These are phyloP conservation scores for Suillus alpinus DNA, from an alignment of 768 basidiomycete genomes.

Conservation along the genomic window DNA sequence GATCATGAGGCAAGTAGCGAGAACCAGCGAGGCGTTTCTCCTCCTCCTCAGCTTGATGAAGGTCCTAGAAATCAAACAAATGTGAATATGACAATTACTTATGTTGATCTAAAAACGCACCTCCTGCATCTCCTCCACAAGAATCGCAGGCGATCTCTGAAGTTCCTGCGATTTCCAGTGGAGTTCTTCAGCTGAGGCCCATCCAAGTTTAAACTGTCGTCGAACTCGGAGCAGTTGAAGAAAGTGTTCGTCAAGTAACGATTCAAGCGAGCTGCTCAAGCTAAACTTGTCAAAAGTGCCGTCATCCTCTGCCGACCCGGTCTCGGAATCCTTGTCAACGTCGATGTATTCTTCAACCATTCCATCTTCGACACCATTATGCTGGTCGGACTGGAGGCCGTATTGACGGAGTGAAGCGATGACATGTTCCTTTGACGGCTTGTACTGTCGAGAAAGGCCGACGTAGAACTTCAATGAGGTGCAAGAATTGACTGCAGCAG, in stretches of 20 bases:
- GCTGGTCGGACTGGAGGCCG: slow-evolving; percentile 42
- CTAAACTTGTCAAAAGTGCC: slow-evolving; percentile 58
- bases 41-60: slow-evolving; percentile 39
- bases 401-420: slow-evolving; percentile 48
- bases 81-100: background rate
- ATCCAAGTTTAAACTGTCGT: slow-evolving; percentile 52
- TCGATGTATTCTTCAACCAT: background rate
- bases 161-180: slow-evolving; percentile 42
- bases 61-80: slow-evolving; percentile 7
- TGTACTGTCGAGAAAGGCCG: slow-evolving; percentile 58
- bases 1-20: slow-evolving; percentile 55
- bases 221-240: slow-evolving; percentile 52
- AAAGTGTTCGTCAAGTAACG: slow-evolving; percentile 56
- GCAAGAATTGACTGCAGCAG: slow-evolving; percentile 33
- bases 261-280: slow-evolving; percentile 61
- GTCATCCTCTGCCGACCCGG: slow-evolving; percentile 32
- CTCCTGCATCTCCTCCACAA: slow-evolving; percentile 32
- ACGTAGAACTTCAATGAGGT: slow-evolving; percentile 53
- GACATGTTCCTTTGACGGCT: slow-evolving; percentile 52
- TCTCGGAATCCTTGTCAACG: slow-evolving; percentile 4
- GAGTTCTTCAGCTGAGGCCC: slow-evolving; percentile 67
- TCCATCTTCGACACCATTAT: slow-evolving; percentile 26
- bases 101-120: slow-evolving; percentile 20
- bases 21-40: slow-evolving; percentile 38
- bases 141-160: slow-evolving; percentile 40